phyloP scores from a whole-genome alignment of 2,329 filamentous ascomycete species.

The Exutisphaerella laricina region DNA sequence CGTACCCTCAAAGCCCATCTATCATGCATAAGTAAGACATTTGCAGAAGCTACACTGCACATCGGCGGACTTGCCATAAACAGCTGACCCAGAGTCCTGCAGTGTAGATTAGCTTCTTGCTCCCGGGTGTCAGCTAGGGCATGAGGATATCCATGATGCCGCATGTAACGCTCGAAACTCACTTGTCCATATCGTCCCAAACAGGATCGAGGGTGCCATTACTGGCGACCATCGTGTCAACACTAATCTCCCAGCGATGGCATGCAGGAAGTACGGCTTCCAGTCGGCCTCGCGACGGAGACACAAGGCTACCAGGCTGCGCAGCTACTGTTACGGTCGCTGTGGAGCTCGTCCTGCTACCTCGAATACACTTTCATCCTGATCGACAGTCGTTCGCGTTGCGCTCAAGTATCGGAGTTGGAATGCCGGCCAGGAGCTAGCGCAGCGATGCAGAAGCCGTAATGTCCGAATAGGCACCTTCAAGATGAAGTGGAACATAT shows the following conservation, averaged over 20 bases:
- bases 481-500: too few relatives aligned
- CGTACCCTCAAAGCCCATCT: constrained; percentile 79
- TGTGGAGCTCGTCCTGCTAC: constrained; percentile 12
- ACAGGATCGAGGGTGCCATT: constrained; percentile 43
- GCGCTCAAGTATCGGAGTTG: not conserved
- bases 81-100: constrained; percentile 41
- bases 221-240: constrained; percentile 39
- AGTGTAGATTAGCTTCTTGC: too few relatives aligned
- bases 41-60: constrained; percentile 10
- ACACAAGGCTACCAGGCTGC: constrained; percentile 1
- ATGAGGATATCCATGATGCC: constrained; percentile 3
- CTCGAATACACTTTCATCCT: constrained; percentile 8
- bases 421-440: not conserved
- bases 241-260: constrained; percentile 1
- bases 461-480: too few relatives aligned
- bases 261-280: not conserved
- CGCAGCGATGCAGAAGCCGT: not conserved
- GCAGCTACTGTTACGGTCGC: constrained; percentile 10
- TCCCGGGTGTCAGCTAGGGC: too few relatives aligned
- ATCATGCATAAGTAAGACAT: constrained; percentile 23
- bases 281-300: not conserved
- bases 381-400: not conserved
- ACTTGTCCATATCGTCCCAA: constrained; percentile 74
- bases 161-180: constrained; percentile 33
- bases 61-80: constrained; percentile 29